Base-by-base conservation (phyloP, 2,329 filamentous ascomycete species). In the Diaporthe capsici region DNA sequence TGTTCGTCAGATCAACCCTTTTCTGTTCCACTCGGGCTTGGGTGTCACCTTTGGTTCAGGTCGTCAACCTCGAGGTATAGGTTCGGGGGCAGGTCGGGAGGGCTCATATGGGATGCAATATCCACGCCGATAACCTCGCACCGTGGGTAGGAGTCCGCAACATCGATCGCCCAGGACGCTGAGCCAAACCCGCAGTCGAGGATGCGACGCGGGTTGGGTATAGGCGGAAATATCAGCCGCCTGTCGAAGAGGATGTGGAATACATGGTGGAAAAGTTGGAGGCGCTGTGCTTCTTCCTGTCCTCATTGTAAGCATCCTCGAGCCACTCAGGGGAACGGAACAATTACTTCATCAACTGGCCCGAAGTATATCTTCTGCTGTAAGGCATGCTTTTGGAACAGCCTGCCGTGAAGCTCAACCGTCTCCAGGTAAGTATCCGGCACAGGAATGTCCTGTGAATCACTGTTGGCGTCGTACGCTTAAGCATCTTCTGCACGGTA, bases 131-230 rank as follows among this genome's bases (percentile, higher is more conserved):
- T 87, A 13, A 95, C 92, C 86, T 94, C 89, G 81, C 91, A 93
- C 76, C 87, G 84, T 67, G 92, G 92, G 83, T 92, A 86, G 77
- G 89, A 85, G 80, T 90, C 88, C 63, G 93, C 93, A 71, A 94
- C 91, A 34, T 93, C 92, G 47, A 90, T 84, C 31, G 93, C 92
- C 94, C 94, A 95, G 65, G 90, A 87, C 55, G 88, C 93, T n/a
- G 91, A 88, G 55, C 94, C 94, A 82, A 91, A 94, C 0, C 94
- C 94, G 79, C 93, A 95, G 75, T 95, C 94, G 39, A 95, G 86
- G 57, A 95, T 88, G 80, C 88, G 89, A 78, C 86, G 85, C 34
- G 90, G 89, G 39, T 87, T 85, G 60, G 82, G 84, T 67, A 94
- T 85, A 8, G 92, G 92, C n/a, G 93, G 92, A 76, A 95, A 94